Base-by-base conservation (phyloP, 2,329 filamentous ascomycete genomes). In the Pseudogymnoascus sp. region DNA sequence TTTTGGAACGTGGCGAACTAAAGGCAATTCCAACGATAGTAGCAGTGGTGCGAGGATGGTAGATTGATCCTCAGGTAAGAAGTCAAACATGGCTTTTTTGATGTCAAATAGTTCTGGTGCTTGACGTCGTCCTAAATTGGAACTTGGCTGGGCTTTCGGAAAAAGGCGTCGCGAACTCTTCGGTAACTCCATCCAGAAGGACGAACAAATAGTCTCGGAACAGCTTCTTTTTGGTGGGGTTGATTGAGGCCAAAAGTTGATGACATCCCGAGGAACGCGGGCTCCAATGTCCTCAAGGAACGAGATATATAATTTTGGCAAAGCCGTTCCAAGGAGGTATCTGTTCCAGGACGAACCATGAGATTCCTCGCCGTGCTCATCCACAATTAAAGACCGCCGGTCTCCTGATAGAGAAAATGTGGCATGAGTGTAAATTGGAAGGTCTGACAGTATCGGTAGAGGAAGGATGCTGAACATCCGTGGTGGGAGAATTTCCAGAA, bases 361-460 rank as follows among this genome's bases (percentile, higher is more conserved):
- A 18, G 66, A 60, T 15, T 62, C 37, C 7, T 57, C 38, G 8
- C 61, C 59, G 41, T 61, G 28, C 5, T 65, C 64, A 13, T 66
- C 64, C 8, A 66, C 39, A 3, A 60, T 38, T 8, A 71, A 61
- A 2, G 66, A 66, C 30, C 62, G 63, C 10, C 69, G 63, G 37
- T 71, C 69, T 5, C 68, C 68, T 12, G 67, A 67, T 8, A 71
- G 64, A 10, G 58, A 62, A 45, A 71, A 71, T n/a, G 65, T 69
- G 23, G 65, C 68, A 45, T 71, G 67, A n/a, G 70, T 45, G 19
- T 68, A 63, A 2, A 71, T 63, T 2, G 69, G 69, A 0, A 71
- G 63, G 37, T 65, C 45, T 0, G 67, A 69, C 8, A 8, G 13
- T 9, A 65, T 58, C 5, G 63, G 58, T n/a, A 68, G 35, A 10